Evolutionary conservation across 768 basidiomycete genomes (phyloP), one percentile per base, ranked within the genome.

Genomic region (Suillus plorans): DNA sequence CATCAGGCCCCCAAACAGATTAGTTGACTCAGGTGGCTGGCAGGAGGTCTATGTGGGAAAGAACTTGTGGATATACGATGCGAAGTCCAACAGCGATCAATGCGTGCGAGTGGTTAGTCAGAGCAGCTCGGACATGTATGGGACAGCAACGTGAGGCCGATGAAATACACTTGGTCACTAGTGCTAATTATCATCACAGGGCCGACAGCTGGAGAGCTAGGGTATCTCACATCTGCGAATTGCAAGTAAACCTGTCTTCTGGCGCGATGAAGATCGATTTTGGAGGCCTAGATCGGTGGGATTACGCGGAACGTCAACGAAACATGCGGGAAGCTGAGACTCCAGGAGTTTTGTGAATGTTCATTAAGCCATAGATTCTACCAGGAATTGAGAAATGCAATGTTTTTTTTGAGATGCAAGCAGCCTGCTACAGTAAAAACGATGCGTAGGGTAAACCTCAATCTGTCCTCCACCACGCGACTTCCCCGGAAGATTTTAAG

Each of bases 131-230:
- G 84, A 87, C 66, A 74, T 86, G 66, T 92, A 92, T 69, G 90
- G 91, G 36, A 89, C 90, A 37, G 91, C 90, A 61, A 90, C 90
- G 91, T 91, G 72, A 74, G 89, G 82, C 34, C 5, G 9, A n/a
- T 18, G 9, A 28, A 45, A 31, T 57, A 50, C 39, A 22, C 34
- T 39, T 5, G 45, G 31, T 36, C 45, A 28, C 25, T 22, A 45
- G 25, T 49, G 57, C 61, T 64, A 41, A 71, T 66, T 44, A n/a
- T 64, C 49, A 37, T 36, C 39, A 10, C 72, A 94, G 92, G 42
- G 92, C 85, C 25, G 92, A 94, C 70, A 94, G 90, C 69, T 94
- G 91, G 91, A 85, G 92, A 22, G 88, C 88, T 13, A 81, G 87
- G 56, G 89, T 82, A 2, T 79, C 86, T 28, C 89, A 90, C 70